These are phyloP conservation scores for Talaromyces thailandensis DNA, from an alignment of 495 filamentous ascomycete species.

Conservation along the genomic window DNA sequence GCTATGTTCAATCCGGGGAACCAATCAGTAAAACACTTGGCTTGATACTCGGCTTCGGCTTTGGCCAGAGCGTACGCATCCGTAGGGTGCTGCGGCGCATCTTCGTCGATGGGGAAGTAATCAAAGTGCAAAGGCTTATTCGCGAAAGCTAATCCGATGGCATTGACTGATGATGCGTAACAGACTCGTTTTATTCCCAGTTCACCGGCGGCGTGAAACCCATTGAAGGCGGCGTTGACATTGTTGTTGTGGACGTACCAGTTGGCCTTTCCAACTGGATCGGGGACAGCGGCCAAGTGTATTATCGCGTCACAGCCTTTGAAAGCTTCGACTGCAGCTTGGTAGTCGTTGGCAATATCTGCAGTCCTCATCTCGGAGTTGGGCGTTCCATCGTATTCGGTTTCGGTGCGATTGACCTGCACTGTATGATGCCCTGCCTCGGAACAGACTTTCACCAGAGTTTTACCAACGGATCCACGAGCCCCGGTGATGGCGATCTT, in stretches of 20 bases:
- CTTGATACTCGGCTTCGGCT: constrained; percentile 13
- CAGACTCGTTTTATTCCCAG: constrained; percentile 12
- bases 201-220: constrained; percentile 10
- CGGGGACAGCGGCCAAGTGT: constrained; percentile 14
- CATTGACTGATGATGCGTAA: constrained; percentile 14
- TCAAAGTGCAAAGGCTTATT: constrained; percentile 12
- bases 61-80: constrained; percentile 14
- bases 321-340: constrained; percentile 12
- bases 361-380: constrained; percentile 10
- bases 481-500: constrained; percentile 17
- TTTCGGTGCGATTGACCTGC: constrained; percentile 12
- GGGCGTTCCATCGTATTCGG: constrained; percentile 1
- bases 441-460: constrained; percentile 7
- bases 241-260: constrained; percentile 15
- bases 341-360: constrained; percentile 11
- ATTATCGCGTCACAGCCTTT: constrained; percentile 13
- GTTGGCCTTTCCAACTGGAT: constrained; percentile 12
- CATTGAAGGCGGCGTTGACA: constrained; percentile 14
- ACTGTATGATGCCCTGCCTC: constrained; percentile 12
- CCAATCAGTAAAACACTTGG: constrained; percentile 9
- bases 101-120: constrained; percentile 16
- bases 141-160: constrained; percentile 13
- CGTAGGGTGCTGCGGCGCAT: constrained; percentile 9
- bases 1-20: constrained; percentile 15
- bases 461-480: constrained; percentile 11